phyloP scores from a whole-genome alignment of 2,329 filamentous ascomycete genomes.

The Sporothrix humicola region DNA sequence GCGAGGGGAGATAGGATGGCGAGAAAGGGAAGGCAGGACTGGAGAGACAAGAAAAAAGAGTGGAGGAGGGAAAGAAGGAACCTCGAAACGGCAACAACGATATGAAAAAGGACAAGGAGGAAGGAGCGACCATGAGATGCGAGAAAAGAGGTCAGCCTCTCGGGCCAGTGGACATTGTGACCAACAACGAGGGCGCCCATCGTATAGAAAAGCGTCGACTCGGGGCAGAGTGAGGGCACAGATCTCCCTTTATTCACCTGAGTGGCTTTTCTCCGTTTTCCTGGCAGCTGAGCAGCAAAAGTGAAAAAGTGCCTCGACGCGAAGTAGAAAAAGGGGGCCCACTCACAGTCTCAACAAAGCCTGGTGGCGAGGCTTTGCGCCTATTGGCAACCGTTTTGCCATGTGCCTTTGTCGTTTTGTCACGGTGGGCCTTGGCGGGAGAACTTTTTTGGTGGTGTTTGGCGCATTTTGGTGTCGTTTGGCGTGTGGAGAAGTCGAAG shows the following conservation, averaged over 20 bases:
- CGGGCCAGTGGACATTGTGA: neutral
- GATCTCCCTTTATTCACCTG: neutral
- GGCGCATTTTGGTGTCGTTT: neutral
- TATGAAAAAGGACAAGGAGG: neutral
- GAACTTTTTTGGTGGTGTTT: neutral
- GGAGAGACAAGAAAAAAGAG: neutral
- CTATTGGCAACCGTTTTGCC: conserved; percentile 1
- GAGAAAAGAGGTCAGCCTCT: neutral
- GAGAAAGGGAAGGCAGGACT: no score
- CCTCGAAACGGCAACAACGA: conserved; percentile 7
- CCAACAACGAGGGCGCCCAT: neutral
- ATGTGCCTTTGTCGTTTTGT: neutral
- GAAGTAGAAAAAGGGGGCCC: neutral
- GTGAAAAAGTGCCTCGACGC: neutral
- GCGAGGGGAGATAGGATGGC: neutral
- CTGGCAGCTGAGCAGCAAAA: neutral
- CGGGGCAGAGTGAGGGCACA: neutral
- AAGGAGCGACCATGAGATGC: neutral
- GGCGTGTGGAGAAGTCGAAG: conserved; percentile 7
- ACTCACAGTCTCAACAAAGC: neutral
- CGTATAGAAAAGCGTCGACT: neutral
- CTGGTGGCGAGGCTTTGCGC: neutral
- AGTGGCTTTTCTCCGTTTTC: conserved; percentile 5
- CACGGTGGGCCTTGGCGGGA: neutral
- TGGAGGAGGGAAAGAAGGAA: neutral